Conservation (phyloP, 2,329 filamentous ascomycete genomes). For the Arachnomyces sp. region DNA sequence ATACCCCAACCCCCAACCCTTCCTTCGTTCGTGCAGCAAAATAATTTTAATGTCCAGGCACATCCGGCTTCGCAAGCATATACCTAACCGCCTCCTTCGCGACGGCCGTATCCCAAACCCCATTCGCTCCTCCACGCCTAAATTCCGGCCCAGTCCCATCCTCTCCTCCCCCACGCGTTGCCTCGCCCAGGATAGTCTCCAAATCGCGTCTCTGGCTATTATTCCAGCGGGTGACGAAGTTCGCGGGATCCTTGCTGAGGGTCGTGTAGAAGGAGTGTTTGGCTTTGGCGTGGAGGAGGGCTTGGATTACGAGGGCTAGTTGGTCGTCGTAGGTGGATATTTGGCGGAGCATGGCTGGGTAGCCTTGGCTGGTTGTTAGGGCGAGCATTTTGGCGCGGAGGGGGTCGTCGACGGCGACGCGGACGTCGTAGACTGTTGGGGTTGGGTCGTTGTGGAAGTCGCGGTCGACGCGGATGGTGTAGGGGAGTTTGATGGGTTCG, state of each 20-base stretch:
- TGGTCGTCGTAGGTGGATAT: conserved; percentile 76
- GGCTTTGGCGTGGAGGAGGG: conserved; percentile 73
- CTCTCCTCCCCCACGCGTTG: conserved; percentile 49
- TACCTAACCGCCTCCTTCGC: conserved; percentile 56
- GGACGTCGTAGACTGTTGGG: conserved; percentile 83
- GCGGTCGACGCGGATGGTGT: conserved; percentile 89
- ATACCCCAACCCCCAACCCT: too few species aligned
- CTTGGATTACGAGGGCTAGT: conserved; percentile 72
- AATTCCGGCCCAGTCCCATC: conserved; percentile 44
- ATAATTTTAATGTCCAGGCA: too few species aligned
- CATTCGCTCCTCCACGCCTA: conserved; percentile 43
- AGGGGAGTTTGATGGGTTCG: conserved; percentile 72
- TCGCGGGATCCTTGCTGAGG: conserved; percentile 70
- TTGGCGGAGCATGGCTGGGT: conserved; percentile 64
- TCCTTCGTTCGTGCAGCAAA: too few species aligned
- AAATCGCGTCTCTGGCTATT: conserved; percentile 85
- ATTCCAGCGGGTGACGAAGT: conserved; percentile 80
- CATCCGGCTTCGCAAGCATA: conserved; percentile 46
- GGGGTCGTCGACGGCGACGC: conserved; percentile 75
- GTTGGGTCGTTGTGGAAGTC: conserved; percentile 66
- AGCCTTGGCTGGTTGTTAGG: conserved; percentile 60
- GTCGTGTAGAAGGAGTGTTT: conserved; percentile 82
- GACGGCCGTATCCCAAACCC: conserved; percentile 55
- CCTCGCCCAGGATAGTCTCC: conserved; percentile 79
- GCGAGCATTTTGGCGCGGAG: conserved; percentile 58